Base-by-base conservation (phyloP, 129 eudicot species). In the Flaveria bidentis region DNA sequence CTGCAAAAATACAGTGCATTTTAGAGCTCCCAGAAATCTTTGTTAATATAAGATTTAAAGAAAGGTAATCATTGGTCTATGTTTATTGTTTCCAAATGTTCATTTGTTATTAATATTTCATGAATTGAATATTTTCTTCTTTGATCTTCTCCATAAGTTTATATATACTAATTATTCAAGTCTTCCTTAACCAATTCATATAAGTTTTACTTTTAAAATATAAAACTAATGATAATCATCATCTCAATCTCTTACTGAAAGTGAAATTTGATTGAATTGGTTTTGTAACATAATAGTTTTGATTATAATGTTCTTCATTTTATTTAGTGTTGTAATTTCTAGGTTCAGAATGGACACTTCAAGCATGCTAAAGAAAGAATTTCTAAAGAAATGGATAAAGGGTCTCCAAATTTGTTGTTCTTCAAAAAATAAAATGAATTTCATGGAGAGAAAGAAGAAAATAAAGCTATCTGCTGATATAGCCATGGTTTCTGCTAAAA, bases 401-500 rank as follows among this genome's bases (percentile, higher is more conserved):
- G 93, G 96, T 65, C 89, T 92, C 66, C 81, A 85, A 73, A 81
- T 73, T 69, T 89, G 82, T 79, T 76, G 61, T 36, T 36, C 82
- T n/a, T 75, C 82, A 80, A 87, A 82, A 61, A 79, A 84, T 66
- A 57, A 86, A 8, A 92, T 92, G 96, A 67, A 72, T 52, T 15
- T 86, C 23, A 6, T 78, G 30, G 89, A 89, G 50, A 80, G 92
- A 61, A 86, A 85, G 50, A 89, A 80, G 67, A 89, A 86, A 61
- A 87, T 92, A 46, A 87, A 89, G 77, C 74, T 87, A 33, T 82
- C 90, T 2, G 89, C 97, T 22, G 97, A 92, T 33, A 80, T 89
- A 7, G 97, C 97, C 45, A 87, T 92, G 80, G 97, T 91, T 71
- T 89, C 93, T 46, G 72, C 91, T 30, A 85, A 84, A 73, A 79